A percentile compares a stretch with the other conserved stretches of the same genome.
Evolutionary conservation across 2,329 filamentous ascomycete species (phyloP).

Genomic region (Colletotrichum aenigma): DNA sequence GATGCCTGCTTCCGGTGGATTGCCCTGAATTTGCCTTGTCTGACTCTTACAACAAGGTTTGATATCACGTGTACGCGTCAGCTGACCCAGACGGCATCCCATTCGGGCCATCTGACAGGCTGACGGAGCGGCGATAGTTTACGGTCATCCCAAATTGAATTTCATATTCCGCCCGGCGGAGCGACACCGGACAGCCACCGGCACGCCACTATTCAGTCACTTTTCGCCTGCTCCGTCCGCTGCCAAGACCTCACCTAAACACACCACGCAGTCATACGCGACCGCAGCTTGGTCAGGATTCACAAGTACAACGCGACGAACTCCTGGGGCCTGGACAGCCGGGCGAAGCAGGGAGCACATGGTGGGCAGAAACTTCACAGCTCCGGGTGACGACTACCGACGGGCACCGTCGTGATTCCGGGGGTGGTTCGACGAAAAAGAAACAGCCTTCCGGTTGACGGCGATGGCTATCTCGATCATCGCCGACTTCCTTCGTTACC

Average conservation of each 20-base stretch:
- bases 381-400: not conserved
- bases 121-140: not conserved
- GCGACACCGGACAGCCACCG: conserved; percentile 2
- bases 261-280: not conserved
- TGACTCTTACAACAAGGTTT: not conserved
- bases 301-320: not conserved
- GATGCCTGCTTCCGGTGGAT: not conserved
- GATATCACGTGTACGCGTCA: conserved; percentile 18
- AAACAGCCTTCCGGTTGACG: not conserved
- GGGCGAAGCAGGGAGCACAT: not conserved
- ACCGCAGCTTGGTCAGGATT: not conserved
- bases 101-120: not conserved
- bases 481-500: not conserved
- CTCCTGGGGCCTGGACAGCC: not conserved
- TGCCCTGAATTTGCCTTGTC: not conserved
- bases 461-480: not conserved
- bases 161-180: conserved; percentile 14
- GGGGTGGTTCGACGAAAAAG: not conserved
- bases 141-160: not conserved
- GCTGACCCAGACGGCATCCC: not conserved
- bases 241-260: not conserved
- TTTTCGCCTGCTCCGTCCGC: not conserved
- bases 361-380: not conserved
- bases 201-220: conserved; percentile 11
- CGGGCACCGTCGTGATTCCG: not conserved